Evolutionary conservation across 192 early-diverging fungal species (phyloP), one percentile per base, ranked within the genome.

Genomic region (Umbelopsis isabellina): DNA sequence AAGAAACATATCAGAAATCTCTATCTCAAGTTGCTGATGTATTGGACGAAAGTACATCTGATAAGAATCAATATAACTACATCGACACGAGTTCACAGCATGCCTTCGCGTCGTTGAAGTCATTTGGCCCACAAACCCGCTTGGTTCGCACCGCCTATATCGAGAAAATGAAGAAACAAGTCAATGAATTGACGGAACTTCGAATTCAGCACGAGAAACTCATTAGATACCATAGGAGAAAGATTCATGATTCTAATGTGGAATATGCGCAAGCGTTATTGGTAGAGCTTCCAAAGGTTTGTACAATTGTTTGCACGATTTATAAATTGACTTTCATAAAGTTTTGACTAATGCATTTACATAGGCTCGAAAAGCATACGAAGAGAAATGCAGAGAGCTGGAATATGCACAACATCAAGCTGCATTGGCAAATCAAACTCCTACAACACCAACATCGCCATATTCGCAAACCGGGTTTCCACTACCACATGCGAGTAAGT

Each of bases 381-480:
- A 64, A 37, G 33, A 64, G 25, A 74, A 69, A 46, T 74, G 72
- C 46, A 68, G 69, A 51, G 72, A 74, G 51, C 47, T 74, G 20
- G 72, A 74, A 27, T 64, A 22, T 41, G 68, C 67, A 10, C 65
- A 67, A 49, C 50, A 67, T 23, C 46, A 47, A 23, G 27, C 44
- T 5, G 13, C 45, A 35, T 2, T 35, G 48, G 46, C 68, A 5
- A 18, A 48, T 18, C 61, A 67, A 51, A 52, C 67, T 41, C 48
- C 67, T 22, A 1, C 55, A 46, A 30, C 66, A 35, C 41, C 67
- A 25, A 53, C 67, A 13, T 49, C 53, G 2, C 30, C 47, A 65
- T 72, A 37, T 41, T 46, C 70, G 20, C 13, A 45, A 33, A 46
- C 69, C n/a, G 33, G 55, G 16, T 25, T 61, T 35, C 55, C 55